A percentile compares a stretch with the other conserved stretches of the same genome.
Conservation (phyloP, 2,329 filamentous ascomycete species). For the Xylariaceae sp. region DNA sequence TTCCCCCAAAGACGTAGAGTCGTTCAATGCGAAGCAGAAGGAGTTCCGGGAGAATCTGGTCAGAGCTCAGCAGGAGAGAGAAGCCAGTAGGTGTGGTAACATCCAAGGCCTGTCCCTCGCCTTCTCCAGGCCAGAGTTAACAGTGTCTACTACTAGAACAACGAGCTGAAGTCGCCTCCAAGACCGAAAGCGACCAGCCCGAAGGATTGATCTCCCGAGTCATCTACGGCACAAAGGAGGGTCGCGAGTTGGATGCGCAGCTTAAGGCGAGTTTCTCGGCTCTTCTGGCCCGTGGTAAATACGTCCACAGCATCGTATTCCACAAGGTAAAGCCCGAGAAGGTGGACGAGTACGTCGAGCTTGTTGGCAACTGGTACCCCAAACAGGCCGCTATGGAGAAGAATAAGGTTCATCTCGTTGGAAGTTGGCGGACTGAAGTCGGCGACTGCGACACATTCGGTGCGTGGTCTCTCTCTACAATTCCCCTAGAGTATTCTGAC, state of each 20-base stretch:
- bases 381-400: slow-evolving; percentile 76
- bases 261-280: slow-evolving; percentile 96
- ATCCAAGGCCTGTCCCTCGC: slow-evolving; percentile 27
- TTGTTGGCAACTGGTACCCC: slow-evolving; percentile 90
- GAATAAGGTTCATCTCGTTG: slow-evolving; percentile 93
- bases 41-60: slow-evolving; percentile 79
- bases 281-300: slow-evolving; percentile 91
- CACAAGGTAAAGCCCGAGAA: slow-evolving; percentile 94
- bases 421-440: slow-evolving; percentile 97
- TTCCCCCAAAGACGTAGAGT: slow-evolving; percentile 61
- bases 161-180: slow-evolving; percentile 49
- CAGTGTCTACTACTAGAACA: slow-evolving; percentile 49
- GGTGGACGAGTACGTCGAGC: slow-evolving; percentile 86
- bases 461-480: slow-evolving; percentile 9
- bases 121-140: slow-evolving; percentile 38
- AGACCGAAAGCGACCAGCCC: slow-evolving; percentile 58
- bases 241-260: slow-evolving; percentile 87
- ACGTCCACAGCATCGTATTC: slow-evolving; percentile 95
- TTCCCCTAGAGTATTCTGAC: not conserved
- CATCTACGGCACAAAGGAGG: slow-evolving; percentile 96
- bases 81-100: slow-evolving; percentile 66
- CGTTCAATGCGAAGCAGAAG: slow-evolving; percentile 79
- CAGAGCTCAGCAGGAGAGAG: slow-evolving; percentile 71
- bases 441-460: slow-evolving; percentile 91
- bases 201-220: slow-evolving; percentile 73